Conservation (phyloP, 371 early-diverging fungal species). For the Apophysomyces elegans region DNA sequence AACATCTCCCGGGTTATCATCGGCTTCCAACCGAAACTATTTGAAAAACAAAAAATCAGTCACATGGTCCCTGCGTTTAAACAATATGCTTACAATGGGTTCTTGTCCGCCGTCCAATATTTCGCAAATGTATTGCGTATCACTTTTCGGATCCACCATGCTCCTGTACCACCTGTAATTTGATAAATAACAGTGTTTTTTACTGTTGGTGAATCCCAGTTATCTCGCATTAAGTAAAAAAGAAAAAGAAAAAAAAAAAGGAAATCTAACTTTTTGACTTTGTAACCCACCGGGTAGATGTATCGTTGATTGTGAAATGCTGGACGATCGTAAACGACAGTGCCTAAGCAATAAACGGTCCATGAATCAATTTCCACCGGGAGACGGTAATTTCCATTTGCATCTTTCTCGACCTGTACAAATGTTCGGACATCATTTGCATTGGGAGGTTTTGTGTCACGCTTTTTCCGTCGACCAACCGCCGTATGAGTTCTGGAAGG, state of each 20-base stretch:
- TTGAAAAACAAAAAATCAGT: not conserved
- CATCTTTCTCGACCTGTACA: slow-evolving; percentile 67
- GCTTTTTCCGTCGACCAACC: slow-evolving; percentile 26
- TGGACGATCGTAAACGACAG: slow-evolving; percentile 78
- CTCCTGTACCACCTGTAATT: slow-evolving; percentile 69
- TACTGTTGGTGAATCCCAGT: not conserved
- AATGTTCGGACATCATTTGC: slow-evolving; percentile 38
- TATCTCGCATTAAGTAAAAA: not conserved
- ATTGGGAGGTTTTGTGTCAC: slow-evolving; percentile 25
- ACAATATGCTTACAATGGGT: slow-evolving; percentile 51
- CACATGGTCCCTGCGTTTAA: not conserved
- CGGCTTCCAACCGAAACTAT: slow-evolving; percentile 55
- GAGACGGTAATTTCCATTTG: slow-evolving; percentile 72
- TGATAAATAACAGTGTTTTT: not conserved
- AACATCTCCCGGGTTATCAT: slow-evolving; percentile 42
- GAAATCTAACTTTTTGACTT: slow-evolving; percentile 49
- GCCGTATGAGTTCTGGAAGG: slow-evolving; percentile 32
- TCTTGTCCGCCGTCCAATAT: slow-evolving; percentile 84
- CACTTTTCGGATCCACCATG: slow-evolving; percentile 73
- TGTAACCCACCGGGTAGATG: slow-evolving; percentile 92
- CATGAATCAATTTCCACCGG: slow-evolving; percentile 86
- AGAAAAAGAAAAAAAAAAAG: too few relatives aligned
- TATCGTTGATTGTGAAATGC: slow-evolving; percentile 91
- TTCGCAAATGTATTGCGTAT: slow-evolving; percentile 77
- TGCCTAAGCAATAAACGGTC: slow-evolving; percentile 77